phyloP scores from a whole-genome alignment of 768 basidiomycete genomes.

The Mycena amicta region DNA sequence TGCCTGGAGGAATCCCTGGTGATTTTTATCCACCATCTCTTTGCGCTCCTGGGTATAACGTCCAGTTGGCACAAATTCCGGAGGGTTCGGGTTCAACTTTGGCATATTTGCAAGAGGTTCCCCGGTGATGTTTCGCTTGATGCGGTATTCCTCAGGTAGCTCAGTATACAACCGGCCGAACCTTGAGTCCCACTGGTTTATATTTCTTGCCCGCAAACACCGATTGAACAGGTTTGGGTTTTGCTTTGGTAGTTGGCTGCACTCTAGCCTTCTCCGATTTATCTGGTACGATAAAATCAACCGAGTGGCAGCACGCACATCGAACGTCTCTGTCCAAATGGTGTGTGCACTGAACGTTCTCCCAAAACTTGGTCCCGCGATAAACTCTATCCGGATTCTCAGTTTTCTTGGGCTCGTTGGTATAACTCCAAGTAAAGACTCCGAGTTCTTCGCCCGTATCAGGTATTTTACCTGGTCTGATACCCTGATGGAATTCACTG shows the following conservation, averaged over 20 bases:
- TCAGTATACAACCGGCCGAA: conserved; percentile 24
- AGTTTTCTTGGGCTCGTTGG: no score
- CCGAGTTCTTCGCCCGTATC: not conserved
- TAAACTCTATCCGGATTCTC: not conserved
- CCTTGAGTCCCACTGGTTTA: conserved; percentile 21
- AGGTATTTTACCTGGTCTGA: not conserved
- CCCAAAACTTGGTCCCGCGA: not conserved
- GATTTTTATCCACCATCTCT: conserved; percentile 19
- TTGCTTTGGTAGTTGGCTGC: not conserved
- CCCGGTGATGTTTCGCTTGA: conserved; percentile 21
- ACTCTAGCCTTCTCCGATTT: not conserved
- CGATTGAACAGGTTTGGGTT: no score
- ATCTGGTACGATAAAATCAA: not conserved
- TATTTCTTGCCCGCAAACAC: conserved; percentile 20
- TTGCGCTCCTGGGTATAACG: conserved; percentile 24
- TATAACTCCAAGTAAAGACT: not conserved
- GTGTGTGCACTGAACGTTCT: not conserved
- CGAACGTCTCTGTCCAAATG: not conserved
- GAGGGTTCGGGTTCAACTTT: conserved; percentile 16
- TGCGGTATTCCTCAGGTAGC: conserved; percentile 23
- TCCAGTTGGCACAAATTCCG: conserved; percentile 20
- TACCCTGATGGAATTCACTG: not conserved
- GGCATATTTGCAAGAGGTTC: conserved; percentile 28
- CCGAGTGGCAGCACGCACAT: conserved; percentile 5
- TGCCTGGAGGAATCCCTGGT: conserved; percentile 24